A percentile compares a stretch with the other conserved stretches of the same genome.
phyloP scores from a whole-genome alignment of 306 rosid genomes.

The Betula pendula region DNA sequence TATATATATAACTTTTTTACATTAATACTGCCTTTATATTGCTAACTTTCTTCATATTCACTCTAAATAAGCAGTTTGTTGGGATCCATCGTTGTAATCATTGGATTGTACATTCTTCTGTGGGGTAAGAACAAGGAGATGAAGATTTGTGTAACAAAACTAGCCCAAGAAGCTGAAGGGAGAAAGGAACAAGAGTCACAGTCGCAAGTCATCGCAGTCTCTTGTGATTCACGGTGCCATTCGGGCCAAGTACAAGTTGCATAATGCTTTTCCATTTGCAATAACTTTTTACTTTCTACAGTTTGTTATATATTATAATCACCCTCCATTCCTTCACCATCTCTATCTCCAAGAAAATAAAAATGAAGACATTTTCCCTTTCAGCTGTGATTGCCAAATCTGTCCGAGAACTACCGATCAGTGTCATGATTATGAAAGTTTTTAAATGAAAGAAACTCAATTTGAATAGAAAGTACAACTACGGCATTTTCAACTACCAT shows the following conservation, averaged over 20 bases:
- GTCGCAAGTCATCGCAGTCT: constrained; percentile 37
- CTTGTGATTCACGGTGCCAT: constrained; percentile 43
- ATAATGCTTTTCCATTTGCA: background rate
- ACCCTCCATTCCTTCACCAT: background rate
- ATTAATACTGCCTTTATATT: background rate
- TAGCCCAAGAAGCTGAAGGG: constrained; percentile 43
- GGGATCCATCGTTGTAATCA: constrained; percentile 74
- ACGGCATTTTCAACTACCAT: too few relatives aligned
- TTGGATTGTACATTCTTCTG: constrained; percentile 78
- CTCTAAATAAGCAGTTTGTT: constrained; percentile 42
- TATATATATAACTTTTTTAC: background rate
- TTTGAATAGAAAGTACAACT: too few relatives aligned
- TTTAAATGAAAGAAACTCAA: background rate
- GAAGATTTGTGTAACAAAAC: constrained; percentile 40
- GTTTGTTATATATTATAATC: background rate
- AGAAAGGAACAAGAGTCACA: constrained; percentile 52
- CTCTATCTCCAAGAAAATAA: constrained; percentile 1
- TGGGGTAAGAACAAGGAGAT: constrained; percentile 89
- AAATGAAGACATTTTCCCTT: too few relatives aligned
- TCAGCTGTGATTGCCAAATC: background rate
- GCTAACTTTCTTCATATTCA: constrained; percentile 17
- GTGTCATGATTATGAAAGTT: background rate
- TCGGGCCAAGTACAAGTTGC: constrained; percentile 21
- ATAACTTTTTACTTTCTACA: background rate
- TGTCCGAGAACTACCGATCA: background rate